Evolutionary conservation across 331 rosid species (phyloP), one percentile per base, ranked within the genome.

Genomic region (Erythrophleum ivorense): DNA sequence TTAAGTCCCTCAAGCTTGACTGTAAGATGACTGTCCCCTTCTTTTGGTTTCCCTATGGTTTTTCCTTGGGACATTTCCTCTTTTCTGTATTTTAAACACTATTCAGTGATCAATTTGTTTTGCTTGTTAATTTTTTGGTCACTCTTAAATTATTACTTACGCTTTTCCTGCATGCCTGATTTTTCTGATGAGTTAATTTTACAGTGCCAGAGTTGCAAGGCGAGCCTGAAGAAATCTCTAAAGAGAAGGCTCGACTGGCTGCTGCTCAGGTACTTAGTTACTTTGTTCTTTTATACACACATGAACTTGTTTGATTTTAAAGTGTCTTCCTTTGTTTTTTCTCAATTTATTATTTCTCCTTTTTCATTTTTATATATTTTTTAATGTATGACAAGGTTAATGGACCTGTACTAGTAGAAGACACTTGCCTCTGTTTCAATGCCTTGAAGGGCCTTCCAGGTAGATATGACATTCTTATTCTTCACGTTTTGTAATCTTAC

Each of bases 381-480:
- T 63, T 15, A 33, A 14, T 63, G 45, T 21, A 34, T 79, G 81
- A 75, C 43, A 81, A 94, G 98, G 94, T 95, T 67, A 90, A 95
- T 62, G 99, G 98, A 66, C 98, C 99, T 34, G 98, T 95, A 65
- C 90, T 95, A 67, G 98, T 95, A 16, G 98, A 95, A 88, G 98
- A 95, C 80, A 93, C 98, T 67, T 92, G 98, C 88, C 99, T 95
- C 69, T 95, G 99, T 89, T 95, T 93, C 90, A 95, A 91, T 91
- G 94, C 98, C 54, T 86, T 93, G 75, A 91, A 93, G 88, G 99
- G 97, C 86, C 98, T 95, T 79, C 98, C 99, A 54, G 98, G 99
- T 95, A 71, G 45, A 71, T 81, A 67, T 87, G 54, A 50, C 71
- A 55, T 73, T 59, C 36, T 12, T 19, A 6, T 74, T 60, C 15